Evolutionary conservation across 441 rosid species (phyloP), one percentile per base, ranked within the genome.

Genomic region (Populus tomentosa): DNA sequence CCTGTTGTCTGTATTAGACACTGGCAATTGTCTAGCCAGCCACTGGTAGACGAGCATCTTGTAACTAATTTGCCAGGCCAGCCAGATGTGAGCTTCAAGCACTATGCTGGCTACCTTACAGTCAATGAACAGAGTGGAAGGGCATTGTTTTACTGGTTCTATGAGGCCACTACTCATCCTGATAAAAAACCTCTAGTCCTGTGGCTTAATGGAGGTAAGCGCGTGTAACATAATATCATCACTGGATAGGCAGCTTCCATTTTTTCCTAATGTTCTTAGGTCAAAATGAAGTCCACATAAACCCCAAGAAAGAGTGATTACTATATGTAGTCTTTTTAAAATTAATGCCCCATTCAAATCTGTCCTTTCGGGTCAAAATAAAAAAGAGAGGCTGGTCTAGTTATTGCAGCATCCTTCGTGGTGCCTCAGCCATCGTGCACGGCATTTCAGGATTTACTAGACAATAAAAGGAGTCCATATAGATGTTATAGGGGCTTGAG

Each of bases 121-220:
- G 99, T 92, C 59, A 84, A 89, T 80, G 87, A 87, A 81, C 74
- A 77, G 64, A 88, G 87, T 64, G 91, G 88, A 66, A 85, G 98
- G 79, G 90, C 93, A 26, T 90, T 95, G 76, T 95, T 95, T 79
- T 95, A 95, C 77, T 95, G 99, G 98, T 92, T 95, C 86, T 90
- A 83, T 74, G 98, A 95, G 81, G 94, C 96, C 79, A 81, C 84
- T 77, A 76, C 83, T 67, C 83, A 75, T 30, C 91, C 98, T 62
- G 87, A 88, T 9, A 81, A 87, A 70, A 95, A 92, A 71, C 98
- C 99, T 76, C 81, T 95, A 35, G 99, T 93, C 69, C 90, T 95
- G 40, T 95, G 99, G 99, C 95, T 95, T 28, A 95, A 93, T 84
- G 99, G 99, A 87, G 99, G 99, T 95, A 90, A 80, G 32, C 32